Base-by-base conservation (phyloP, 2,329 filamentous ascomycete species). In the Mollisia scopiformis region DNA sequence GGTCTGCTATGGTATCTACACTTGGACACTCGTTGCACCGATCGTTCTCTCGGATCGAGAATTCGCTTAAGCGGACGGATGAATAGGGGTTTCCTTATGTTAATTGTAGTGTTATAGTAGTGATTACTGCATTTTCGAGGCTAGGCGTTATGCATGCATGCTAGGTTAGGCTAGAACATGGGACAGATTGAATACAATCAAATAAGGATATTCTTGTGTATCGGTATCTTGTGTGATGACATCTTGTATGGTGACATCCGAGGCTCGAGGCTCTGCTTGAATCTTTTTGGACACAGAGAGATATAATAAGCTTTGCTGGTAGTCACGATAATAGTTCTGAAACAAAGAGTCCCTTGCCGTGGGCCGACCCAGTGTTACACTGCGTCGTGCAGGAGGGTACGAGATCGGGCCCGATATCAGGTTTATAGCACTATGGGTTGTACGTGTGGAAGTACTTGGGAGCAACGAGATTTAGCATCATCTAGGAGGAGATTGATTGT, bases 1-100 rank as follows among this genome's bases (percentile, higher is more conserved):
- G 95, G 88, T 95, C 57, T 99, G 95, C 79, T 97, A 99, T 76
- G 88, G 81, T 55, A 91, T 99, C 76, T 99, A 98, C 73, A 85
- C 88, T 28, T 99, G 95, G 95, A 97, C 92, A 19, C 76, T 99
- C 69, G 82, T 96, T 46, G 95, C 95, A 47, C 95, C 95, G 2
- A 83, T 96, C 37, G 77, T 96, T 47, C 75, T 97, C 71, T 93
- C 94, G 2, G 93, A 96, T 69, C 84, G 94, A 54, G 92, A 92
- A 52, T 80, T 82, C 43, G 43, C 43, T 16, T 47, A 47, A 23
- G 25, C 43, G 7, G n/a, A 21, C 11, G 16, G 6, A 27, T 7
- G 39, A 19, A 6, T 13, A 14, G 1, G 43, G 43, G 43, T 6
- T 46, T 46, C 27, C 27, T 13, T 47, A 47, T 47, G 43, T 47